Evolutionary conservation across 495 filamentous ascomycete species (phyloP).

Genomic region (Pyrenula aspistea): DNA sequence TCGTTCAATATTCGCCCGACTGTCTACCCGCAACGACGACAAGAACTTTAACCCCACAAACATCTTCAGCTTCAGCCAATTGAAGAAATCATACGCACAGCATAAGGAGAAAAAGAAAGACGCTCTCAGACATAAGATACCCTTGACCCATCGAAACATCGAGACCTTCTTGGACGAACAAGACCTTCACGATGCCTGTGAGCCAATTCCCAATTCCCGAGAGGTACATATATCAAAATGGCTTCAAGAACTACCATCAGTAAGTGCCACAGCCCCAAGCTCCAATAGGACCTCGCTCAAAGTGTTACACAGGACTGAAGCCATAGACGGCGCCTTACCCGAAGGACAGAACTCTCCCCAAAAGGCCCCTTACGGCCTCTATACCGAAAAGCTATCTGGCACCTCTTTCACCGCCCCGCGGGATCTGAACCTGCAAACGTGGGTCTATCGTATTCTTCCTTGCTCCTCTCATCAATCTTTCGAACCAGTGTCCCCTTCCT

Average conservation of each 20-base stretch:
- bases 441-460: constrained; percentile 89
- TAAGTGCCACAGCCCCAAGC: not conserved
- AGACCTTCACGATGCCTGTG: constrained; percentile 40
- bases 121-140: constrained; percentile 29
- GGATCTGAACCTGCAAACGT: constrained; percentile 79
- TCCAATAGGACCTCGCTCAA: not conserved
- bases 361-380: constrained; percentile 72
- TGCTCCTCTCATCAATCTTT: constrained; percentile 74
- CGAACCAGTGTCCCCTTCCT: constrained; percentile 21
- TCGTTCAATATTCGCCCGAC: not conserved
- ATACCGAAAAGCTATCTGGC: constrained; percentile 87
- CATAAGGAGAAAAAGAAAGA: constrained; percentile 27
- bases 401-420: constrained; percentile 88
- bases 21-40: not conserved
- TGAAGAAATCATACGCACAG: constrained; percentile 17
- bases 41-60: not conserved
- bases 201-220: constrained; percentile 40
- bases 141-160: constrained; percentile 31
- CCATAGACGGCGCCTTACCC: constrained; percentile 46
- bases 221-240: constrained; percentile 57
- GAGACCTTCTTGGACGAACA: constrained; percentile 31
- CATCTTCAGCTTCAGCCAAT: not conserved
- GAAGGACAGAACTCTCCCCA: constrained; percentile 78
- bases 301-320: constrained; percentile 21
- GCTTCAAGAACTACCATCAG: constrained; percentile 47